Base-by-base conservation (phyloP, 2,329 filamentous ascomycete species). In the Fusarium floridanum region DNA sequence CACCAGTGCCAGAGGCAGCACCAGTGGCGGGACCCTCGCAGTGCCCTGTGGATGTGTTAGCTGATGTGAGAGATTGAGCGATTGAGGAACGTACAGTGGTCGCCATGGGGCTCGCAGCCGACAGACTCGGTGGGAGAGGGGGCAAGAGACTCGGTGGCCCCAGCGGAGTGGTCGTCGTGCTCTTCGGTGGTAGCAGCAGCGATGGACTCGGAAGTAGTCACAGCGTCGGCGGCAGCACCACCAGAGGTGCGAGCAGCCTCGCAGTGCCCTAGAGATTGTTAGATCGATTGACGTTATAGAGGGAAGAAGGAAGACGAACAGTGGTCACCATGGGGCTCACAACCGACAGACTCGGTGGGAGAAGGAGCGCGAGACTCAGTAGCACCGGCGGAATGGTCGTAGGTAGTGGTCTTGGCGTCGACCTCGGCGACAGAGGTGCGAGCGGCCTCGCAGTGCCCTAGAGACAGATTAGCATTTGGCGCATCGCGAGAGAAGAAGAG, bases 341-440 rank as follows among this genome's bases (percentile, higher is more conserved):
- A 78, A 10, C 77, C 77, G 14, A 70, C 64, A 2, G 77, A 78
- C 72, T 78, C 77, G 53, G 77, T 79, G 6, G 77, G 77, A 39
- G 70, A 74, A 6, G 77, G 68, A 10, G 41, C 45, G 0, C 48
- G 56, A 3, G 67, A 56, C 17, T 61, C 59, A 5, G 72, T 69
- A 36, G n/a, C 34, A 17, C 34, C 55, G 34, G 55, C 34, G 34
- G 32, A 5, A 7, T 59, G 55, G 55, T 59, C 55, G 36, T 73
- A 64, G 29, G 74, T 43, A 14, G 65, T 71, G 50, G 64, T 61
- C 16, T 65, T 60, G 34, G 72, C 32, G 14, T 56, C 64, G 34
- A 45, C 62, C 10, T 37, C 34, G 55, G 32, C 43, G 34, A 64
- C 39, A 20, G 48, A 32, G 48, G 72, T 70, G 2, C 70, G 70